Percentiles rank a stretch among this genome's conserved stretches.
phyloP scores from a whole-genome alignment of 2,329 filamentous ascomycete genomes.

The Pseudogymnoascus sp. region DNA sequence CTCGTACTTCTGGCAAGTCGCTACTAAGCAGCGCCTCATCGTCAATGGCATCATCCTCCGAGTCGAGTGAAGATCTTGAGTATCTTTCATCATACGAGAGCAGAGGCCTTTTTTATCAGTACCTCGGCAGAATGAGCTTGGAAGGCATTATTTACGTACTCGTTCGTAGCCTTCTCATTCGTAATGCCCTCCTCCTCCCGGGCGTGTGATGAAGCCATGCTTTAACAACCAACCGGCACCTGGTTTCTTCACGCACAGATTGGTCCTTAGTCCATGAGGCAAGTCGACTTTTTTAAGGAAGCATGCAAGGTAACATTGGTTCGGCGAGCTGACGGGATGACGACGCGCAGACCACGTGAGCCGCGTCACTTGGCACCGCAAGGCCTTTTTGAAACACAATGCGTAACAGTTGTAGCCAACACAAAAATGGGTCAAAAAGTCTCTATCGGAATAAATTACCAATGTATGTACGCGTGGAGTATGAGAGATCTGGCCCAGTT shows the following conservation, averaged over 20 bases:
- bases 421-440: not conserved
- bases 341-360: not conserved
- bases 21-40: not conserved
- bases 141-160: not conserved
- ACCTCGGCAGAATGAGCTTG: not conserved
- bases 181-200: not conserved
- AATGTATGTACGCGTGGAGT: not conserved
- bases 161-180: slow-evolving; percentile 4
- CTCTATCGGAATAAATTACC: not conserved
- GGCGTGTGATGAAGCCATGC: not conserved
- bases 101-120: not conserved
- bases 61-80: not conserved
- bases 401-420: not conserved
- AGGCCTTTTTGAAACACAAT: not conserved
- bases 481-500: not conserved
- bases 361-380: not conserved
- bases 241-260: not conserved
- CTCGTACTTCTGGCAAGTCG: not conserved
- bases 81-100: not conserved
- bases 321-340: not conserved
- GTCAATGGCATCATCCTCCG: not conserved
- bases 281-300: not conserved
- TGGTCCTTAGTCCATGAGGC: not conserved
- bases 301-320: not conserved
- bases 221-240: not conserved